Evolutionary conservation across 345 rosid species (phyloP).

Genomic region (Xanthoceras sorbifolium): DNA sequence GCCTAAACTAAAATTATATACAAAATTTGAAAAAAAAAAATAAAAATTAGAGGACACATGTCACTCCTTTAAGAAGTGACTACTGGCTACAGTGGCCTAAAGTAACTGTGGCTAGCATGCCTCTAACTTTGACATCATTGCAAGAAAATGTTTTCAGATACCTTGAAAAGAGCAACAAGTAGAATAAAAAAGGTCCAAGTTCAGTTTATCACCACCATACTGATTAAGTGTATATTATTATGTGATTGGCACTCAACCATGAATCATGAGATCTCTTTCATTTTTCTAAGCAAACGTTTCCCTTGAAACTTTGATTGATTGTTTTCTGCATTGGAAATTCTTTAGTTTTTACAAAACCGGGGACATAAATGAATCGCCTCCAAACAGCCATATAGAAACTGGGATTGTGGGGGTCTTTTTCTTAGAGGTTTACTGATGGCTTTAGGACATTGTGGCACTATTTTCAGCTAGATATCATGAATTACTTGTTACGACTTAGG

Average conservation of each 20-base stretch:
- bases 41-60: too few relatives aligned
- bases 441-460: too few relatives aligned
- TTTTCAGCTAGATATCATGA: too few relatives aligned
- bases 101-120: too few relatives aligned
- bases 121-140: slow-evolving; percentile 10
- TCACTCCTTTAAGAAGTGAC: too few relatives aligned
- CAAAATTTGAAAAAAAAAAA: too few relatives aligned
- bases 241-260: slow-evolving; percentile 44
- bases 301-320: slow-evolving; percentile 9
- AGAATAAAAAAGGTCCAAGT: slow-evolving; percentile 37
- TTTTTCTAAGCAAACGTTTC: slow-evolving; percentile 18
- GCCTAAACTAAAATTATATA: too few relatives aligned
- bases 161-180: slow-evolving; percentile 22
- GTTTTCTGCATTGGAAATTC: background rate
- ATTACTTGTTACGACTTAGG: too few relatives aligned
- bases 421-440: too few relatives aligned
- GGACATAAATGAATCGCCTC: slow-evolving; percentile 25
- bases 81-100: too few relatives aligned
- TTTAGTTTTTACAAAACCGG: slow-evolving; percentile 23
- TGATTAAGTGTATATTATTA: too few relatives aligned
- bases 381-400: slow-evolving; percentile 3
- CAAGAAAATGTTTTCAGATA: slow-evolving; percentile 4
- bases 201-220: slow-evolving; percentile 44
- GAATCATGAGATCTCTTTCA: slow-evolving; percentile 11
- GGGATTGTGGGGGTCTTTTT: background rate